Evolutionary conservation across 129 eudicot species (phyloP), one percentile per base, ranked within the genome.

Genomic region (Escallonia rubra): DNA sequence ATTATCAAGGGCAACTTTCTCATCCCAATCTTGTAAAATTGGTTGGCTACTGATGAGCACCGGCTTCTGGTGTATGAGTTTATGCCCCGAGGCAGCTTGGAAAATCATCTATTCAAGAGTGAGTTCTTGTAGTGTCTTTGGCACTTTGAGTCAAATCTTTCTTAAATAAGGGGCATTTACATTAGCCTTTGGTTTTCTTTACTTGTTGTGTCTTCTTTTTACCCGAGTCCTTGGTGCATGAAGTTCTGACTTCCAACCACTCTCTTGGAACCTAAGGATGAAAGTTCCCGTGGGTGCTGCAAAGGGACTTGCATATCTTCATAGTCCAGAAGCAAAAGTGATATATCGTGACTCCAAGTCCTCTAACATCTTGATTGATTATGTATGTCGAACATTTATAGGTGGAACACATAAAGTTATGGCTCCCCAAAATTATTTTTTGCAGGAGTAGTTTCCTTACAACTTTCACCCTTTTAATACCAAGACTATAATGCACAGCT

Each of bases 401-500:
- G 1, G 34, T 43, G 51, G 53, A 8, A 67, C 34, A 23, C 34
- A 23, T 23, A n/a, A 48, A 67, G 53, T 67, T 40, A 13, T 41
- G 38, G 44, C 50, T 52, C 42, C n/a, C 3, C 45, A 8, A 16
- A 1, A 23, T 23, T 23, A 23, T 23, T 23, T 23, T 23, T 23
- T 23, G 34, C 34, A 23, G 34, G 44, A 4, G 2, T 51, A 46
- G 34, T 14, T 23, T 48, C n/a, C 57, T 61, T 15, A 72, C 62
- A 42, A 14, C 48, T 41, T 64, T 38, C 15, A 12, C 41, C 4
- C 53, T 59, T 61, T 43, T 4, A 65, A 59, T 61, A 57, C 69
- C 85, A 93, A 96, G 66, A 76, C 61, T 89, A 86, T 78, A 82
- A 86, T 74, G 98, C 96, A 34, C 89, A 93, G 84, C 95, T 93